These are phyloP conservation scores for Cercophora scortea DNA, from an alignment of 495 filamentous ascomycete genomes.

Conservation along the genomic window DNA sequence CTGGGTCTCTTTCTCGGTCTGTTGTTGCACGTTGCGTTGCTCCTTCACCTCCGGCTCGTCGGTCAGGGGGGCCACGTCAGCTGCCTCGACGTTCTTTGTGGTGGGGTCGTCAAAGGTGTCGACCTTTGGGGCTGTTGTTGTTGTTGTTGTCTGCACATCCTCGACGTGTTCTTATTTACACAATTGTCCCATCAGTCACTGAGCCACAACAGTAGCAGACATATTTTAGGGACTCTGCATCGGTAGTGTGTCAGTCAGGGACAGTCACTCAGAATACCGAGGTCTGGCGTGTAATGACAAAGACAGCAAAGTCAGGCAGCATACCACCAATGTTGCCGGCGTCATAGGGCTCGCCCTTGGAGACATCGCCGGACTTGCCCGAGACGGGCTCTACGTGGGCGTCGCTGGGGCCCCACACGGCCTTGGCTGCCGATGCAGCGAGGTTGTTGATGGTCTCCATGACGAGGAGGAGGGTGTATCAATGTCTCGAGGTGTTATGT, in stretches of 20 bases:
- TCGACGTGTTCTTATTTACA: not conserved
- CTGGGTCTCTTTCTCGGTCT: not conserved
- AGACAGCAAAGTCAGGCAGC: not conserved
- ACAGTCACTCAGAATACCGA: no score
- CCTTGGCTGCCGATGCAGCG: conserved; percentile 34
- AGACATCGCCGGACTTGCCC: conserved; percentile 42
- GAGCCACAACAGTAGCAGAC: not conserved
- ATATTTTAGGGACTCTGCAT: no score
- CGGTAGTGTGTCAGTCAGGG: no score
- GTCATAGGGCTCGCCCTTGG: conserved; percentile 52
- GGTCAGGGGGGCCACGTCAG: no score
- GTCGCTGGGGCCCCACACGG: conserved; percentile 41
- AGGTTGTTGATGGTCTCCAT: conserved; percentile 52
- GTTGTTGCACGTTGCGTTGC: no score
- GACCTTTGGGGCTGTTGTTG: not conserved
- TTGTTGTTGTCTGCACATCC: not conserved
- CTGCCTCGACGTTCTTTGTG: not conserved
- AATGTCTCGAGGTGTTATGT: not conserved
- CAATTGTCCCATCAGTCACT: not conserved
- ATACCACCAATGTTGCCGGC: conserved; percentile 45
- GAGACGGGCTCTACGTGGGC: conserved; percentile 41
- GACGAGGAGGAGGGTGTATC: not conserved
- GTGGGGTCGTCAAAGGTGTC: no score
- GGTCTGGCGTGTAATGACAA: no score
- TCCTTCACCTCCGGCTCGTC: no score